Conservation (phyloP, 2,329 filamentous ascomycete genomes). For the Coniochaeta sp. region DNA sequence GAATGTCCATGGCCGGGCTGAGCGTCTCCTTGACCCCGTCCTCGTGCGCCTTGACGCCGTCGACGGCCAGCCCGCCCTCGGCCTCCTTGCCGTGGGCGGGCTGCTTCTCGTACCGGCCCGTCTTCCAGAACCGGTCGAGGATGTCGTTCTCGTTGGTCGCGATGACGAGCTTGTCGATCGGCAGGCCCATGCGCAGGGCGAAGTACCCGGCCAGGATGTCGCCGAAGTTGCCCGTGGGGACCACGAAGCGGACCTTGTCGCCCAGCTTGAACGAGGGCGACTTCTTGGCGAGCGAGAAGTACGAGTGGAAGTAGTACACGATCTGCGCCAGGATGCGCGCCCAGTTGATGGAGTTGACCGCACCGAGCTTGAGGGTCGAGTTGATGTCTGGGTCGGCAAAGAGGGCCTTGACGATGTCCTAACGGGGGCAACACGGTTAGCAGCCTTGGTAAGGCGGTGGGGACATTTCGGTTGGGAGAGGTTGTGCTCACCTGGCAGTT, state of each 20-base stretch:
- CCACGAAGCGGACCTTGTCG: slow-evolving; percentile 73
- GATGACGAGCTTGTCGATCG: slow-evolving; percentile 79
- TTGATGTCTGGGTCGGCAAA: slow-evolving; percentile 85
- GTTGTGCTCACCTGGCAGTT: slow-evolving; percentile 68
- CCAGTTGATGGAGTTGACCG: slow-evolving; percentile 97
- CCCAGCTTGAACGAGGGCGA: slow-evolving; percentile 53
- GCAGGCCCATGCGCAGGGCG: slow-evolving; percentile 52
- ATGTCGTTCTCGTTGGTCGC: slow-evolving; percentile 98
- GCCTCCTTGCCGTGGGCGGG: slow-evolving; percentile 49
- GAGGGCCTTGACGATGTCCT: slow-evolving; percentile 89
- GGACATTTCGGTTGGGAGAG: neutral
- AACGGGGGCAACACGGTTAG: neutral
- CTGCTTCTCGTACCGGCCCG: slow-evolving; percentile 83
- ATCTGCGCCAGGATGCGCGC: slow-evolving; percentile 93
- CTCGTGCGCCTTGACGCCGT: slow-evolving; percentile 56
- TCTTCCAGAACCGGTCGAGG: slow-evolving; percentile 89
- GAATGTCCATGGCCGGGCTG: slow-evolving; percentile 94
- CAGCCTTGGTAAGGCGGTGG: neutral
- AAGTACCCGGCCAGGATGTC: slow-evolving; percentile 94
- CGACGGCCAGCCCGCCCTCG: slow-evolving; percentile 55
- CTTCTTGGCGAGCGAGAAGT: slow-evolving; percentile 68
- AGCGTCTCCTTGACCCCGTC: slow-evolving; percentile 84
- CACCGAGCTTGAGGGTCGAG: slow-evolving; percentile 72
- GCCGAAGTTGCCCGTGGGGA: slow-evolving; percentile 94
- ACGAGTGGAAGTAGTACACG: slow-evolving; percentile 93